Base-by-base conservation (phyloP, 495 filamentous ascomycete species). In the Penicillium nucicola region DNA sequence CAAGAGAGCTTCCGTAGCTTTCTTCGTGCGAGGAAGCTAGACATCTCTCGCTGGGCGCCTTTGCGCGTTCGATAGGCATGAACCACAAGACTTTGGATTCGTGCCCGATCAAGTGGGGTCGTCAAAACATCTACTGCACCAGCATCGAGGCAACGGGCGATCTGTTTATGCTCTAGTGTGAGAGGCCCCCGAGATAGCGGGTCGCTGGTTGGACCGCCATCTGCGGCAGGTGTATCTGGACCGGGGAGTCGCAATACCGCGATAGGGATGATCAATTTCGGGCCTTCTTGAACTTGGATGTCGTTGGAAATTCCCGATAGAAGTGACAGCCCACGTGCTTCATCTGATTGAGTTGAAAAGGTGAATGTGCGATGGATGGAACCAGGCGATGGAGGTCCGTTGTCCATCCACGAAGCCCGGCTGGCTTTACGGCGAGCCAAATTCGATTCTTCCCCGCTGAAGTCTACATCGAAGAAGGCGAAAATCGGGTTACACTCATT, bases 61-160 rank as follows among this genome's bases (percentile, higher is more conserved):
- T 84, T 88, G 52, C 86, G 85, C 11, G 83, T 83, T 44, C 89
- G 82, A 69, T 92, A 95, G 25, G 87, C 90, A 67, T 92, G 90
- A 12, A 92, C 78, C 48, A 86, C 82, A 23, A 96, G 77, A 34
- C 83, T 82, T 56, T 85, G 83, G 18, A 92, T 75, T 40, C 84
- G 78, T 47, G 85, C 81, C 37, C 71, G 77, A 50, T 86, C 79
- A 19, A 97, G 65, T 5, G 92, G 92, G 53, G 84, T 87, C 1
- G 81, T 78, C 48, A 96, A 70, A 50, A 96, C 88, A 72, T 96
- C 92, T 15, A 87, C 73, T 10, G 92, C 92, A 39, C 92, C 92
- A 18, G 82, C 82, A 61, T 96, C 90, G 11, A 97, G 68, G 67
- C 87, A 93, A 55, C 76, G 80, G 46, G 85, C 77, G 36, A 80